These are phyloP conservation scores for Sporothrix dimorphospora DNA, from an alignment of 2,329 filamentous ascomycete species.

Conservation along the genomic window DNA sequence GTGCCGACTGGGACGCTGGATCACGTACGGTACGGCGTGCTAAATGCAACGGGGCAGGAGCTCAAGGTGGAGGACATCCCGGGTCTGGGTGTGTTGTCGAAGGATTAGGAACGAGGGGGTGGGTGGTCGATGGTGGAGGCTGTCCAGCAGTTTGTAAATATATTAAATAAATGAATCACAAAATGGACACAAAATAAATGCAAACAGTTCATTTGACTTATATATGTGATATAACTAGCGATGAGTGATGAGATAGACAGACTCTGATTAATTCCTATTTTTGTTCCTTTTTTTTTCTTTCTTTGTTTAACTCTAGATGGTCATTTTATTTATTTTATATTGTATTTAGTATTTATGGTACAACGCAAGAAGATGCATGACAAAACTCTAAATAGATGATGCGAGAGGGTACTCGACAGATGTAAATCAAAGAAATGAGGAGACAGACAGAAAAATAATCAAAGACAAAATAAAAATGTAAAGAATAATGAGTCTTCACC, in stretches of 20 bases:
- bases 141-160: neutral
- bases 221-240: too few relatives aligned
- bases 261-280: neutral
- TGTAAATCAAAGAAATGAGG: neutral
- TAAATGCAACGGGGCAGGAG: neutral
- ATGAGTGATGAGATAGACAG: too few relatives aligned
- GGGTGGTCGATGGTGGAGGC: too few relatives aligned
- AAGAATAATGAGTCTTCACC: neutral
- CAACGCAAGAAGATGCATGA: neutral
- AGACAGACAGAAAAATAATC: neutral
- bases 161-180: neutral
- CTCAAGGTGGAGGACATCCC: constrained; percentile 1
- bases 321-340: neutral
- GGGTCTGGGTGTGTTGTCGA: neutral
- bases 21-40: neutral
- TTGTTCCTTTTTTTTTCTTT: neutral
- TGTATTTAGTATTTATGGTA: constrained; percentile 9
- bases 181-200: too few relatives aligned
- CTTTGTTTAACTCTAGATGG: neutral
- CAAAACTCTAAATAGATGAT: neutral
- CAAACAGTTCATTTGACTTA: too few relatives aligned
- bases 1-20: neutral
- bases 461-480: neutral
- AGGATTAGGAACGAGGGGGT: neutral
- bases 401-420: neutral